Percentiles rank a stretch among this genome's conserved stretches.
Conservation (phyloP, 1,284 basidiomycete species). For the Rhodotorula sp. region DNA sequence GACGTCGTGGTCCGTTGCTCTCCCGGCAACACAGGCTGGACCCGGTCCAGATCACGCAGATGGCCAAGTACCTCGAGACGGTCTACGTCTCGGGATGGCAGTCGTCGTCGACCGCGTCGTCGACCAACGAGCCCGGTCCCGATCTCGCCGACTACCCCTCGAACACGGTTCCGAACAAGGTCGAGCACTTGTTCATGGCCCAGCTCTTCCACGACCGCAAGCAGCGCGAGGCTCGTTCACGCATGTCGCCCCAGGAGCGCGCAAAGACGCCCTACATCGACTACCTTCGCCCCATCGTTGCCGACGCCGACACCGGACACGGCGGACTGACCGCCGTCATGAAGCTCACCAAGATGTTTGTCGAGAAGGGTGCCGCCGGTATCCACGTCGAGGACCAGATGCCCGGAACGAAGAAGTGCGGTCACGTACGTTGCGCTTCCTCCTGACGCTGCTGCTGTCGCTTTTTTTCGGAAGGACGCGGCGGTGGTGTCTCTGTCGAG, state of each 20-base stretch:
- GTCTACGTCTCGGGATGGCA: constrained; percentile 96
- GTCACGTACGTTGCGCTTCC: constrained; percentile 41
- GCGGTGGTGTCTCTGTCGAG: no score
- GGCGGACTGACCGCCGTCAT: constrained; percentile 65
- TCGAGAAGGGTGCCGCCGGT: constrained; percentile 59
- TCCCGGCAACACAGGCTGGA: constrained; percentile 65
- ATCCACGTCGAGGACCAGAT: constrained; percentile 80
- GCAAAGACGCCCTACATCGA: constrained; percentile 49
- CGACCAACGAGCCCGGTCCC: constrained; percentile 93
- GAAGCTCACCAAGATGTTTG: constrained; percentile 75
- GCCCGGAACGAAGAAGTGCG: constrained; percentile 64
- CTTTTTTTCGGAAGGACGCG: constrained; percentile 22
- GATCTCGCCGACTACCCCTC: constrained; percentile 79
- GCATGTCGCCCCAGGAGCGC: constrained; percentile 65
- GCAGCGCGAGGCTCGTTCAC: constrained; percentile 56
- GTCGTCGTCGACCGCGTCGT: constrained; percentile 80
- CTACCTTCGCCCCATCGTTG: constrained; percentile 52
- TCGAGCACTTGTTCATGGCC: constrained; percentile 62
- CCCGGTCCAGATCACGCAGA: constrained; percentile 89
- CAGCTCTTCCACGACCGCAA: constrained; percentile 64
- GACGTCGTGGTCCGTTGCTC: not conserved
- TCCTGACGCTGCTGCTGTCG: not conserved
- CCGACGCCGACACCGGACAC: constrained; percentile 56
- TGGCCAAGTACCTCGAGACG: constrained; percentile 90
- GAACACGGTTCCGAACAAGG: constrained; percentile 63